Conservation (phyloP, 2,329 filamentous ascomycete species). For the Beauveria australis region DNA sequence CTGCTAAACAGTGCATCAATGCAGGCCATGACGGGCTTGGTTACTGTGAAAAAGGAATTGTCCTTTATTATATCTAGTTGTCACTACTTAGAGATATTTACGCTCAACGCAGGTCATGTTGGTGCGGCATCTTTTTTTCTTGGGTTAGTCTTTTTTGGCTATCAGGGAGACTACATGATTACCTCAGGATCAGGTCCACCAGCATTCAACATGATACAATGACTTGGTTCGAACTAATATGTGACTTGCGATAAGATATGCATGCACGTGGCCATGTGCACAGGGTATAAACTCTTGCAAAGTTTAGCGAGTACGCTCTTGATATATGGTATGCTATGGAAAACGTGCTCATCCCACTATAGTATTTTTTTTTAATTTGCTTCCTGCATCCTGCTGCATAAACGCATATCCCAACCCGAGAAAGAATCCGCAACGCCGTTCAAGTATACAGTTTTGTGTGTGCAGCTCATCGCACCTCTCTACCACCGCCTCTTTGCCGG, state of each 20-base stretch:
- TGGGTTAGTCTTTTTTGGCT: background rate
- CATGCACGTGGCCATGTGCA: background rate
- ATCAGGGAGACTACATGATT: background rate
- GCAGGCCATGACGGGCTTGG: background rate
- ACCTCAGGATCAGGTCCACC: background rate
- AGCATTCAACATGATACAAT: slow-evolving; percentile 8
- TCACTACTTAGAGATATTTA: slow-evolving; percentile 3
- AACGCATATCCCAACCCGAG: background rate
- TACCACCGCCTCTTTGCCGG: slow-evolving; percentile 66
- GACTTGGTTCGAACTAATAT: background rate
- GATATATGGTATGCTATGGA: background rate
- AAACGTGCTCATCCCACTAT: background rate
- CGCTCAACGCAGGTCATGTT: slow-evolving; percentile 8
- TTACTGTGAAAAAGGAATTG: background rate
- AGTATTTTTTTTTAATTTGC: background rate
- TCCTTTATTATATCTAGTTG: background rate
- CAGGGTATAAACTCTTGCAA: background rate
- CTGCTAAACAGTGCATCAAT: slow-evolving; percentile 5
- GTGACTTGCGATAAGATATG: background rate
- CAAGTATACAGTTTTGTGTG: too few species aligned
- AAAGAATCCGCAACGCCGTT: too few species aligned
- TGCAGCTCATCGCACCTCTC: background rate
- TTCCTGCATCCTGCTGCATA: background rate
- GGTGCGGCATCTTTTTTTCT: background rate
- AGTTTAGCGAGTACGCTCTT: background rate